These are phyloP conservation scores for Flagelloscypha sp. DNA, from an alignment of 768 basidiomycete genomes.

Conservation along the genomic window DNA sequence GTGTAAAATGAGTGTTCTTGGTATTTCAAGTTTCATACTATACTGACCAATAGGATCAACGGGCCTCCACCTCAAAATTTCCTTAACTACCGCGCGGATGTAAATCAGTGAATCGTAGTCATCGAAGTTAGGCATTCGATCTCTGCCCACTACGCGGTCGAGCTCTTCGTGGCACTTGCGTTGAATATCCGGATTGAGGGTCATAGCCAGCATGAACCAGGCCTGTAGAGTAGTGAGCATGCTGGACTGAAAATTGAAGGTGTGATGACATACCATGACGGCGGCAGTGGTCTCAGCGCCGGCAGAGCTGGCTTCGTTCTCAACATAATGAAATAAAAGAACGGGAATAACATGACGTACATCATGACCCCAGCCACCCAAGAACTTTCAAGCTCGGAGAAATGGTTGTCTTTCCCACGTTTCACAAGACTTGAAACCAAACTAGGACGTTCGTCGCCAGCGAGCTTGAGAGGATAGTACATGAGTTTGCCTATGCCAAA, in stretches of 20 bases:
- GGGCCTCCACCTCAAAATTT: slow-evolving; percentile 18
- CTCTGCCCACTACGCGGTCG: slow-evolving; percentile 14
- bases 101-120: slow-evolving; percentile 17
- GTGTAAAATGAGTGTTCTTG: too few species aligned
- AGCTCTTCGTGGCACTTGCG: slow-evolving; percentile 19
- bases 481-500: too few species aligned
- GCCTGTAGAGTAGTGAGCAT: too few species aligned
- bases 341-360: slow-evolving; percentile 1
- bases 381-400: slow-evolving; percentile 4
- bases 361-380: slow-evolving; percentile 7
- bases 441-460: slow-evolving; percentile 5
- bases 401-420: background rate
- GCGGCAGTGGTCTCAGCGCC: slow-evolving; percentile 14
- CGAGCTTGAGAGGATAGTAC: background rate
- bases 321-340: background rate
- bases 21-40: too few species aligned
- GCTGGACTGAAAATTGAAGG: slow-evolving; percentile 14
- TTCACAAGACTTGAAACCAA: background rate
- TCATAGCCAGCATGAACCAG: slow-evolving; percentile 20
- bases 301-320: background rate
- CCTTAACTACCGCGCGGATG: slow-evolving; percentile 16
- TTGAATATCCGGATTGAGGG: slow-evolving; percentile 17
- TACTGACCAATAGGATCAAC: slow-evolving; percentile 12
- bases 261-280: slow-evolving; percentile 13
- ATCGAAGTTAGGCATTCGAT: slow-evolving; percentile 14